phyloP scores from a whole-genome alignment of 257 asterid species.

The Datura wrightii region DNA sequence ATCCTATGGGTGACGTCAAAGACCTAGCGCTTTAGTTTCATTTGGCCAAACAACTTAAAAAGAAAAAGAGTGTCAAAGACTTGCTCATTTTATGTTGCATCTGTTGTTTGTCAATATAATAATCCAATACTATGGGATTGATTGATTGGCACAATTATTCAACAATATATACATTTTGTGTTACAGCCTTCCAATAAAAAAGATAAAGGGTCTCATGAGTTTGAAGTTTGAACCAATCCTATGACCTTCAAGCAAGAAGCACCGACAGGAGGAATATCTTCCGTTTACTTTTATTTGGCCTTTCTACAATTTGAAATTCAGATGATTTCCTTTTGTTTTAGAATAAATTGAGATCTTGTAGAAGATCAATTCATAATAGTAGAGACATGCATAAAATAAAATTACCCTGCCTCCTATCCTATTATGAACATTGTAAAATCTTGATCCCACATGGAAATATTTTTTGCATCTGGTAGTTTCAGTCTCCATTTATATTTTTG shows the following conservation, averaged over 20 bases:
- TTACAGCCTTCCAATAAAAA: not conserved
- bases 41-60: not conserved
- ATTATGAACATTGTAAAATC: not conserved
- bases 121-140: not conserved
- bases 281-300: not conserved
- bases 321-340: conserved; percentile 1
- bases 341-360: not conserved
- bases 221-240: not conserved
- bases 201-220: not conserved
- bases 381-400: not conserved
- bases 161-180: not conserved
- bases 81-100: conserved; percentile 8
- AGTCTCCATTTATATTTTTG: not conserved
- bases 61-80: not conserved
- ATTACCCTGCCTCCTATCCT: not conserved
- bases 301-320: not conserved
- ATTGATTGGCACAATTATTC: not conserved
- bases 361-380: not conserved
- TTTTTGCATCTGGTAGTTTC: not conserved
- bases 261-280: not conserved
- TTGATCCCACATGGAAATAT: not conserved
- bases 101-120: not conserved
- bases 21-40: not conserved
- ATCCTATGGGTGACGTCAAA: not conserved
- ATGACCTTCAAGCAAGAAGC: not conserved